Base-by-base conservation (phyloP, 345 rosid genomes). In the Gossypium longicalyx region DNA sequence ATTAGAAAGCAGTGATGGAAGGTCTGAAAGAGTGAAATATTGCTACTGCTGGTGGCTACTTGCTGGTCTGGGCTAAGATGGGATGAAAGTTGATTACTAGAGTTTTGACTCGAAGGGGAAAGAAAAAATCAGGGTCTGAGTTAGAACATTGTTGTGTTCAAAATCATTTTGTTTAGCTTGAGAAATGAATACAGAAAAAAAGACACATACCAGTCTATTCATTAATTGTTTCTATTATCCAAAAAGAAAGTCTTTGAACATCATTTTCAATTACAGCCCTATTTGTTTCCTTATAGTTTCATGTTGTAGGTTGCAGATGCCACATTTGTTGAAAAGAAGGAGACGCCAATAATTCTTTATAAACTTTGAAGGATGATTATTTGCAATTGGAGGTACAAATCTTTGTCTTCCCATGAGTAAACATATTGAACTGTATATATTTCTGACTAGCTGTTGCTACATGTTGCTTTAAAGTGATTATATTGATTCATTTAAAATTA, bases 331-430 rank as follows among this genome's bases (percentile, higher is more conserved):
- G 96, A 90, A 66, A 91, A 88, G 87, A 90, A 83, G 80, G 93
- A 87, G 49, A 76, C 94, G 0, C 74, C 86, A 1, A 86, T 79
- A 67, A 68, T 86, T 76, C 98, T 95, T 62, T 81, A 80, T 76
- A 90, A 84, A 87, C 53, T 91, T 91, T 94, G 98, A 87, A 91
- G 84, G 99, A 89, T 70, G 82, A 83, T 59, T 93, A 86, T 87
- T 78, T 95, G 79, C 86, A 83, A 64, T 88, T 93, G 96, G 96
- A 95, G 98, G 97, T 94, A 83, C 62, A 56, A 41, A 60, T 25
- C 7, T 19, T 76, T 70, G 47, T 20, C 43, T 19, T 52, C 59
- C 8, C 25, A 27, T 10, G 57, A 67, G 20, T 3, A 20, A 67
- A 22, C 53, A 45, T 45, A 67, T 13, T 8, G 12, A 12, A 20